These are phyloP conservation scores for Colletotrichum zoysiae DNA, from an alignment of 2,329 filamentous ascomycete species.

Conservation along the genomic window DNA sequence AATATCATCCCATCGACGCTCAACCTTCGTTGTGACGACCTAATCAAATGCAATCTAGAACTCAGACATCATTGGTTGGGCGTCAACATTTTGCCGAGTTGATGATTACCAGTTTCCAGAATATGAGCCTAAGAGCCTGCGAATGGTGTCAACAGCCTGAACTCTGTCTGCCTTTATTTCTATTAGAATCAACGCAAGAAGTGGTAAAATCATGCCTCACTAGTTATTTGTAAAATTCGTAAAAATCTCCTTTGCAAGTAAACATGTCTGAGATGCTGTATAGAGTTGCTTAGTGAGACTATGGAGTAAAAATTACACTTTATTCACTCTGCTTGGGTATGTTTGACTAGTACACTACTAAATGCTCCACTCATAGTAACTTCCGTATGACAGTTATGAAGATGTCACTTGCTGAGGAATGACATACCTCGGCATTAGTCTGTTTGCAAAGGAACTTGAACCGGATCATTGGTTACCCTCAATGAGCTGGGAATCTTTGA, in stretches of 20 bases:
- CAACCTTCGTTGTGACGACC: neutral
- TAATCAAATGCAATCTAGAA: neutral
- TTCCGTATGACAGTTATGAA: neutral
- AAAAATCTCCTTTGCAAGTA: neutral
- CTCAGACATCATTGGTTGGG: neutral
- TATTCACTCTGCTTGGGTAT: too few relatives aligned
- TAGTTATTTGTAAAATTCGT: too few relatives aligned
- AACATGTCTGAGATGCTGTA: too few relatives aligned
- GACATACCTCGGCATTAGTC: too few relatives aligned
- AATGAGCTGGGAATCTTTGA: neutral
- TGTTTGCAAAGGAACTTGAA: neutral
- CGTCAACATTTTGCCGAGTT: neutral
- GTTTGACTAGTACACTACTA: too few relatives aligned
- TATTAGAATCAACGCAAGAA: too few relatives aligned
- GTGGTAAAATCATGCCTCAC: too few relatives aligned
- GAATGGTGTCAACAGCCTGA: too few relatives aligned
- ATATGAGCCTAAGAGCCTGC: neutral
- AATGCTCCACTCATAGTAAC: neutral
- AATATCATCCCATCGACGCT: too few relatives aligned
- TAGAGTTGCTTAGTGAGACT: too few relatives aligned
- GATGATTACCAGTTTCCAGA: neutral
- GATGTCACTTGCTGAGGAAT: neutral
- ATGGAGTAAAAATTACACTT: too few relatives aligned
- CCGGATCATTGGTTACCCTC: neutral
- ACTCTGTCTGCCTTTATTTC: too few relatives aligned